phyloP scores from a whole-genome alignment of 345 rosid species.

The Sonneratia caseolaris region DNA sequence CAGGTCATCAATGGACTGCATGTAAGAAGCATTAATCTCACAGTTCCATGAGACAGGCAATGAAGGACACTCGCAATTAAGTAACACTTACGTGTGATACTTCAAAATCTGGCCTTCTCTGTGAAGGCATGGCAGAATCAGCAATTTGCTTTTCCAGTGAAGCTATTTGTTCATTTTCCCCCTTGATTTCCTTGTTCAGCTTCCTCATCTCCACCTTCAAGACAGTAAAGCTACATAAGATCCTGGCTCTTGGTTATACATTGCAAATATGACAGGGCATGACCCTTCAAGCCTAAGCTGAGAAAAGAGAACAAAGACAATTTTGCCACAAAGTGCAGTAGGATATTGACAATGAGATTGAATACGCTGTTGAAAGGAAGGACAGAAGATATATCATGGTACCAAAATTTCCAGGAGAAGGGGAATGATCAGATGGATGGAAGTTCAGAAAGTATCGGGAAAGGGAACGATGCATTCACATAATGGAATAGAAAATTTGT shows the following conservation, averaged over 20 bases:
- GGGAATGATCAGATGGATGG: background rate
- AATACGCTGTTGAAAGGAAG: background rate
- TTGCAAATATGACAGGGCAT: constrained; percentile 4
- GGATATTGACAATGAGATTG: background rate
- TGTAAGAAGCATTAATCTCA: constrained; percentile 11
- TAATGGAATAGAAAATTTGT: background rate
- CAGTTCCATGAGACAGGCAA: background rate
- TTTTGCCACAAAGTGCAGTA: background rate
- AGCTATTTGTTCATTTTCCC: constrained; percentile 67
- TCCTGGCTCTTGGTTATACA: constrained; percentile 12
- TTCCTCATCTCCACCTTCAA: constrained; percentile 64
- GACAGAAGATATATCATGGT: background rate
- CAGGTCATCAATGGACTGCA: constrained; percentile 70
- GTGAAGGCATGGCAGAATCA: constrained; percentile 47
- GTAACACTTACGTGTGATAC: constrained; percentile 47
- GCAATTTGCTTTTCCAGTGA: constrained; percentile 72
- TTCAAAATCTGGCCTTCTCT: constrained; percentile 54
- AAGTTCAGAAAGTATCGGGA: background rate
- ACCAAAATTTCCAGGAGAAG: background rate
- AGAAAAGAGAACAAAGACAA: background rate
- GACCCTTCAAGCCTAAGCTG: background rate
- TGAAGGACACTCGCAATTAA: background rate
- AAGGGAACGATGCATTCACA: background rate
- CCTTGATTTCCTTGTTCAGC: constrained; percentile 60
- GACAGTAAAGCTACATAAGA: constrained; percentile 13